Evolutionary conservation across 2,329 filamentous ascomycete genomes (phyloP).

Genomic region (Scedosporium dehoogii): DNA sequence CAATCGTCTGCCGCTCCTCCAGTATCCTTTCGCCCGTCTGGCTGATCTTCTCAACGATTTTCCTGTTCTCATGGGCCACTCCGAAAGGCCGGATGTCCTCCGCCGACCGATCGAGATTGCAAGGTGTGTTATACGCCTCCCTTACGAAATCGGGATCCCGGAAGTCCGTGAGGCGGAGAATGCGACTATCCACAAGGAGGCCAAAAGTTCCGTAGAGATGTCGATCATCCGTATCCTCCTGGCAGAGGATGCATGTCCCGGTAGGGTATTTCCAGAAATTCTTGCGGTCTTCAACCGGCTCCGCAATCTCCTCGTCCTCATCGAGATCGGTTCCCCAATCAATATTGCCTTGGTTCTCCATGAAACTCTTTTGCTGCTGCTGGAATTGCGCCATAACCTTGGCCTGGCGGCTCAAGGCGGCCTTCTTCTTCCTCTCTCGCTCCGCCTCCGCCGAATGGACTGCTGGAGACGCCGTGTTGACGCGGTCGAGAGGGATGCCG

Average conservation of each 20-base stretch:
- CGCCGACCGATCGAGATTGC: conserved; percentile 74
- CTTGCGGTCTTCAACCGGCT: conserved; percentile 45
- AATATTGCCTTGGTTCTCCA: conserved; percentile 77
- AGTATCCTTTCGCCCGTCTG: conserved; percentile 60
- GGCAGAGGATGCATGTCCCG: conserved; percentile 90
- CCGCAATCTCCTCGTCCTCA: conserved; percentile 58
- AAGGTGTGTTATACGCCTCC: conserved; percentile 70
- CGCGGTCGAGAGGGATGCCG: conserved; percentile 63
- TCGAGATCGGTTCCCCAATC: conserved; percentile 76
- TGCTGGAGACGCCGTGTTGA: conserved; percentile 76
- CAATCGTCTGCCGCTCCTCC: conserved; percentile 70
- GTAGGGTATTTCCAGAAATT: conserved; percentile 84
- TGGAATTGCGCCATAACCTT: conserved; percentile 97
- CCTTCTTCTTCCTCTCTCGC: conserved; percentile 77
- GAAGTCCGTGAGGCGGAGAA: conserved; percentile 78
- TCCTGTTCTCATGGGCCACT: conserved; percentile 77
- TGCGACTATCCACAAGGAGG: conserved; percentile 73
- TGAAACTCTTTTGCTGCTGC: conserved; percentile 89
- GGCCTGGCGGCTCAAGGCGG: conserved; percentile 80
- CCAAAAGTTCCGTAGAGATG: conserved; percentile 89
- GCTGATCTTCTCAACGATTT: conserved; percentile 65
- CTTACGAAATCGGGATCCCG: conserved; percentile 73
- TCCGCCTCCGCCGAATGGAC: conserved; percentile 59
- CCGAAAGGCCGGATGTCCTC: conserved; percentile 82
- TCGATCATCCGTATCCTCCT: conserved; percentile 88